Conservation (phyloP, 306 rosid species). For the Aeschynomene evenia region DNA sequence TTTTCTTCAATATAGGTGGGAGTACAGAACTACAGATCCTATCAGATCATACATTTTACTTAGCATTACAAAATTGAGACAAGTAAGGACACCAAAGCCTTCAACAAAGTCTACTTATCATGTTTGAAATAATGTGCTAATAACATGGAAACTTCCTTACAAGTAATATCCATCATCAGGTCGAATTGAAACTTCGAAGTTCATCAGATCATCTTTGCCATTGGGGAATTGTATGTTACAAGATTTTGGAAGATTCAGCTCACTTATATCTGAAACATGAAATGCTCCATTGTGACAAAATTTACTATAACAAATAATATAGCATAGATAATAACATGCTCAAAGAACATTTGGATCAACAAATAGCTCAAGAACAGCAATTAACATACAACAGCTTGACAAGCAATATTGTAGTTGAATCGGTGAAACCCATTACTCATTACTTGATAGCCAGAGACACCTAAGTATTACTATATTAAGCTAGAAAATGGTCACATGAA, state of each 20-base stretch:
- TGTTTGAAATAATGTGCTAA: slow-evolving; percentile 15
- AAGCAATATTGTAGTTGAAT: not conserved
- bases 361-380: slow-evolving; percentile 8
- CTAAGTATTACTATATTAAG: slow-evolving; percentile 3
- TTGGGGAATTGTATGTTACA: slow-evolving; percentile 79
- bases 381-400: not conserved
- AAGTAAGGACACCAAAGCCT: not conserved
- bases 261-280: slow-evolving; percentile 76
- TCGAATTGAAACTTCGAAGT: slow-evolving; percentile 86
- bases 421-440: slow-evolving; percentile 10
- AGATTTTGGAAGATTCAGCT: slow-evolving; percentile 88
- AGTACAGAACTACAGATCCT: not conserved
- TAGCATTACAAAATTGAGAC: not conserved
- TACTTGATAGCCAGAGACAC: not conserved
- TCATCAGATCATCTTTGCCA: slow-evolving; percentile 95
- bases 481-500: not conserved
- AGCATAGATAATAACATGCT: not conserved
- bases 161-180: slow-evolving; percentile 92
- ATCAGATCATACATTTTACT: slow-evolving; percentile 2
- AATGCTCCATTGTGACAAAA: slow-evolving; percentile 25
- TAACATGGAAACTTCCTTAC: slow-evolving; percentile 46
- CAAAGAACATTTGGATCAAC: not conserved
- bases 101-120: slow-evolving; percentile 12
- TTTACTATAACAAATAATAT: slow-evolving; percentile 12
- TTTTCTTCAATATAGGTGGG: not conserved